A percentile compares a stretch with the other conserved stretches of the same genome.
phyloP scores from a whole-genome alignment of 805 yeast species.

The Candida germanica region DNA sequence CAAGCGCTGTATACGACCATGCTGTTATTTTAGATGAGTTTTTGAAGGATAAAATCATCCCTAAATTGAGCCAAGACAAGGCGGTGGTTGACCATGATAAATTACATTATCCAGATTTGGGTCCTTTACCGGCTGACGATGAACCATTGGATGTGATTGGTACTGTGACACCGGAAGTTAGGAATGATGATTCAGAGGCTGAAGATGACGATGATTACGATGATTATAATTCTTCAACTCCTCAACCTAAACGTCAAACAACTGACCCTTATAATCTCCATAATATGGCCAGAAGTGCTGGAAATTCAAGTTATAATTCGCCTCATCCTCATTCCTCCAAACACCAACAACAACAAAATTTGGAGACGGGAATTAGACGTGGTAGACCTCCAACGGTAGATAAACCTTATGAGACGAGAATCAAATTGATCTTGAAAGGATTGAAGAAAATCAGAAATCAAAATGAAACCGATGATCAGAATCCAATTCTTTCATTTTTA shows the following conservation, averaged over 20 bases:
- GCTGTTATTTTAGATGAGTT: conserved; percentile 59
- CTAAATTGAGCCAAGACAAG: conserved; percentile 44
- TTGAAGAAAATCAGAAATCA: conserved; percentile 69
- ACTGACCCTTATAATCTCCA: neutral
- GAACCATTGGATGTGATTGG: conserved; percentile 12
- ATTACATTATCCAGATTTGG: conserved; percentile 60
- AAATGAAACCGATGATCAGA: conserved; percentile 46
- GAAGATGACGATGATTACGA: conserved; percentile 17
- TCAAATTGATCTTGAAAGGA: conserved; percentile 79
- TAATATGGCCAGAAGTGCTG: neutral
- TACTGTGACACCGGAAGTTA: conserved; percentile 5
- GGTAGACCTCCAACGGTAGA: conserved; percentile 92
- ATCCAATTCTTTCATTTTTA: conserved; percentile 58
- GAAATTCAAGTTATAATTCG: neutral
- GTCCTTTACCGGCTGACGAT: conserved; percentile 56
- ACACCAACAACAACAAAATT: conserved; percentile 1
- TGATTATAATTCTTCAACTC: conserved; percentile 11
- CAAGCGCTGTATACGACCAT: conserved; percentile 62
- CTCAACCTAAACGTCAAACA: conserved; percentile 8
- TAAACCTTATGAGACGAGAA: conserved; percentile 87
- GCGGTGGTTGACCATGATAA: conserved; percentile 30
- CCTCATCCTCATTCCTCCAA: neutral
- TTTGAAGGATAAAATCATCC: conserved; percentile 46
- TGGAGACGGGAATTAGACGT: conserved; percentile 58
- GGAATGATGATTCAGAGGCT: conserved; percentile 12